Conservation (phyloP, 768 basidiomycete species). For the Amanita fuliginea region DNA sequence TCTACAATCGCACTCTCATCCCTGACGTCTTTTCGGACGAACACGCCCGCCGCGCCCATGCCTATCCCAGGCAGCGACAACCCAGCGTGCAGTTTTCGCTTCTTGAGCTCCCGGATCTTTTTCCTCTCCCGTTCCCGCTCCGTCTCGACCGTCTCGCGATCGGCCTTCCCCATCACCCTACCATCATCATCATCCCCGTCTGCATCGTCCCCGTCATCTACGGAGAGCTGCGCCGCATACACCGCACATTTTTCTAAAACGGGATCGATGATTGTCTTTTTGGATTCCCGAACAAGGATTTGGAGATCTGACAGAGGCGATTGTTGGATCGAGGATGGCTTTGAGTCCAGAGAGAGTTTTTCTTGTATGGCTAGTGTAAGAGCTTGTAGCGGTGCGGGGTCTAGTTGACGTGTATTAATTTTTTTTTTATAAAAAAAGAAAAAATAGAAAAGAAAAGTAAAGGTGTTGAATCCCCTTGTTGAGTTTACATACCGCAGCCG, state of each 20-base stretch:
- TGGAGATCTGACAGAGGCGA: constrained; percentile 45
- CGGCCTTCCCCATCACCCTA: constrained; percentile 14
- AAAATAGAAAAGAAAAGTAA: too few relatives aligned
- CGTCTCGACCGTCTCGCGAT: constrained; percentile 12
- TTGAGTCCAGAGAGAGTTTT: constrained; percentile 23
- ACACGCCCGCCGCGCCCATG: constrained; percentile 28
- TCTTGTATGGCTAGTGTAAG: constrained; percentile 29
- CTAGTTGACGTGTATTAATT: constrained; percentile 18
- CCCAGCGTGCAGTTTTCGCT: constrained; percentile 32
- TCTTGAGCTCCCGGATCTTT: constrained; percentile 47
- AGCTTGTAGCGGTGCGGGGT: constrained; percentile 39
- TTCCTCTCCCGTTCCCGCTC: constrained; percentile 32
- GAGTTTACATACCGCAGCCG: constrained; percentile 33
- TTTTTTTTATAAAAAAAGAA: too few relatives aligned
- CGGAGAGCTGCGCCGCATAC: constrained; percentile 8
- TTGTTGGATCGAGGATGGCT: constrained; percentile 28
- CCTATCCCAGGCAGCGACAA: constrained; percentile 17
- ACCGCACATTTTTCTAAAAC: constrained; percentile 23
- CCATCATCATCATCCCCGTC: constrained; percentile 20
- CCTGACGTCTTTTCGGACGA: constrained; percentile 42
- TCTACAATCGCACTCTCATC: constrained; percentile 58
- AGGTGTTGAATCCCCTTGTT: too few relatives aligned
- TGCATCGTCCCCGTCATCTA: constrained; percentile 14
- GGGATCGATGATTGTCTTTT: constrained; percentile 40
- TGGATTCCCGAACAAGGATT: constrained; percentile 41